phyloP scores from a whole-genome alignment of 2,329 filamentous ascomycete species.

The Aquanectria penicillioides region DNA sequence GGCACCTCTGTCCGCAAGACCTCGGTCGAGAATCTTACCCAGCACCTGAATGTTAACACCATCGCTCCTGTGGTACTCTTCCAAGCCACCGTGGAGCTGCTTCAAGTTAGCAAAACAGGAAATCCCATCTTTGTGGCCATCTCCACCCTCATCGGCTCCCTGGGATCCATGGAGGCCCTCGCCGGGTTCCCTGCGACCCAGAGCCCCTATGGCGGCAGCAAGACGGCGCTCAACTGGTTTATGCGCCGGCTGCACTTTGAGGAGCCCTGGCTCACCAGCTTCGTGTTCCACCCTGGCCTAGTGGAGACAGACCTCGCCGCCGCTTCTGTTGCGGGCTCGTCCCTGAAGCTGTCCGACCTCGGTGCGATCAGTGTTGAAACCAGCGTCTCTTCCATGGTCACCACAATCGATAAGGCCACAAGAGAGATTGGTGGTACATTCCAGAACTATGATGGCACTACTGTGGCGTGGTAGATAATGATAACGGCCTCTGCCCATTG shows the following conservation, averaged over 20 bases:
- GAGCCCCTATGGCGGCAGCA: slow-evolving; percentile 30
- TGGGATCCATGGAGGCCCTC: neutral
- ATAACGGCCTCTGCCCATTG: too few species aligned
- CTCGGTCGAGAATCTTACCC: neutral
- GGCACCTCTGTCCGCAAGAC: neutral
- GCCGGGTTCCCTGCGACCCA: neutral
- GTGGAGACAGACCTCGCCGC: slow-evolving; percentile 2
- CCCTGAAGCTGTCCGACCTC: neutral
- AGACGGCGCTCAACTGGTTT: slow-evolving; percentile 33
- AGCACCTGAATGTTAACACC: slow-evolving; percentile 9
- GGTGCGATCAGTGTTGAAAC: slow-evolving; percentile 8
- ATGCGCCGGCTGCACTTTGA: slow-evolving; percentile 32
- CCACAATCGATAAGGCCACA: neutral
- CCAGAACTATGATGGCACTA: slow-evolving; percentile 1
- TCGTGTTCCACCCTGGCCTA: slow-evolving; percentile 28
- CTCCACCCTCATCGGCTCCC: slow-evolving; percentile 3
- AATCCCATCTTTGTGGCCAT: slow-evolving; percentile 5
- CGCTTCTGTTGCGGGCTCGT: neutral
- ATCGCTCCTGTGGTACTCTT: slow-evolving; percentile 9
- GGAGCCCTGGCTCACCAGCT: slow-evolving; percentile 35
- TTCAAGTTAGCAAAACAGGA: slow-evolving; percentile 3
- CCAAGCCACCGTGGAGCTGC: slow-evolving; percentile 11
- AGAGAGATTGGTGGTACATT: slow-evolving; percentile 11
- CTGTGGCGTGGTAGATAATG: slow-evolving; percentile 35
- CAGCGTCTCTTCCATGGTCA: neutral